Conservation (phyloP, 106 monocot genomes). For the Dioscorea alata region DNA sequence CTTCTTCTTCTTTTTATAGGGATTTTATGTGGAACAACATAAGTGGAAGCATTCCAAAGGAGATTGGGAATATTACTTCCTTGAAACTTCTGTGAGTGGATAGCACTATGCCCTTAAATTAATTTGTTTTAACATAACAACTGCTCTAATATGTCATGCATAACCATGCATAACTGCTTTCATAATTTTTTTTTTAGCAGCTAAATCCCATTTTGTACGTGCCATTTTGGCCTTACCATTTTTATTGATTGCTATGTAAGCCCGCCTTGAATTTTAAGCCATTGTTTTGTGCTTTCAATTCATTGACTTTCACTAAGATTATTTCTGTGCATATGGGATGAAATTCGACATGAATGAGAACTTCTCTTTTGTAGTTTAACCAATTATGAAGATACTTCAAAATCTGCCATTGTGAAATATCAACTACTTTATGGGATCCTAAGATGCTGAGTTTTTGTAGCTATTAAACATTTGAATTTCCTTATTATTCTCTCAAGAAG, state of each 20-base stretch:
- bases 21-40: slow-evolving; percentile 93
- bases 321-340: too few relatives aligned
- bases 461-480: too few relatives aligned
- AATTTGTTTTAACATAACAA: not conserved
- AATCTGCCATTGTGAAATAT: too few relatives aligned
- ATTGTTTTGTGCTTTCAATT: too few relatives aligned
- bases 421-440: too few relatives aligned
- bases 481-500: too few relatives aligned
- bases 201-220: not conserved
- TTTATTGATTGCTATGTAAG: not conserved
- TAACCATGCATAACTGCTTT: not conserved
- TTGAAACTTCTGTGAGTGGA: slow-evolving; percentile 75
- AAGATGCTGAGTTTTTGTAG: too few relatives aligned
- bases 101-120: not conserved
- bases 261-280: too few relatives aligned
- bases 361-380: too few relatives aligned
- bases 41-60: slow-evolving; percentile 80
- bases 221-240: not conserved
- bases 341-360: too few relatives aligned
- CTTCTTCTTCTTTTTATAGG: slow-evolving; percentile 31
- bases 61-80: slow-evolving; percentile 71
- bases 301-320: too few relatives aligned
- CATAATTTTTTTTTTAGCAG: not conserved
- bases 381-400: too few relatives aligned
- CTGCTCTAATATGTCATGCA: not conserved